These are phyloP conservation scores for Pseudocercospora eumusae DNA, from an alignment of 2,329 filamentous ascomycete genomes.

Conservation along the genomic window DNA sequence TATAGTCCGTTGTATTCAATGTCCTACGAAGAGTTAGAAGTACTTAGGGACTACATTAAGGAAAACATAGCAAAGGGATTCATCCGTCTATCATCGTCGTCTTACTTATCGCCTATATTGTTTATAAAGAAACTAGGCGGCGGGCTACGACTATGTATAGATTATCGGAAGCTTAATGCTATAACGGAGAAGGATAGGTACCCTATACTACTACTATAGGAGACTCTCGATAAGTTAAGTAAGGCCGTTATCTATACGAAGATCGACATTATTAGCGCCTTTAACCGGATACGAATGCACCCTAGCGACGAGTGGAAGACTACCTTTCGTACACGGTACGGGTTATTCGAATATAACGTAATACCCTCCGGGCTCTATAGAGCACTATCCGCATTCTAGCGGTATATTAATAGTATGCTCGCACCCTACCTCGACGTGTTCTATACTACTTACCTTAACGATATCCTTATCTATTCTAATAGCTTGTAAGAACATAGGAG, in stretches of 20 bases:
- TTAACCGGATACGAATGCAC: slow-evolving; percentile 33
- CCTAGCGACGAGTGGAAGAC: slow-evolving; percentile 31
- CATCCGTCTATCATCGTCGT: too few relatives aligned
- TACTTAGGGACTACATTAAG: too few relatives aligned
- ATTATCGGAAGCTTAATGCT: slow-evolving; percentile 38
- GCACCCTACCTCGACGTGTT: slow-evolving; percentile 18
- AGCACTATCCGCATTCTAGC: too few relatives aligned
- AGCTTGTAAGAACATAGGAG: slow-evolving; percentile 1
- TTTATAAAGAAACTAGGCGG: too few relatives aligned
- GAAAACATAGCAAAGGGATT: too few relatives aligned
- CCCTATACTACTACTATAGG: slow-evolving; percentile 30
- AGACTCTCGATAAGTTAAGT: slow-evolving; percentile 28
- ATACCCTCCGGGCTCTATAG: too few relatives aligned
- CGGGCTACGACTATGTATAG: slow-evolving; percentile 33
- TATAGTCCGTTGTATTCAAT: too few relatives aligned
- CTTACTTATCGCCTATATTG: too few relatives aligned
- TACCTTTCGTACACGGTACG: too few relatives aligned
- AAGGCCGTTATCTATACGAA: too few relatives aligned
- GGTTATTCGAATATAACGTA: too few relatives aligned
- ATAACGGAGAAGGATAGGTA: slow-evolving; percentile 40
- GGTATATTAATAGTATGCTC: slow-evolving; percentile 34
- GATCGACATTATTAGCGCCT: slow-evolving; percentile 32
- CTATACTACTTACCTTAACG: slow-evolving; percentile 35
- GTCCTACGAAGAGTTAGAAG: too few relatives aligned
- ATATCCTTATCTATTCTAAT: slow-evolving; percentile 39